Percentiles rank a stretch among this genome's conserved stretches.
These are phyloP conservation scores for Rubia tinctorum DNA, from an alignment of 305 asterid species.

Conservation along the genomic window DNA sequence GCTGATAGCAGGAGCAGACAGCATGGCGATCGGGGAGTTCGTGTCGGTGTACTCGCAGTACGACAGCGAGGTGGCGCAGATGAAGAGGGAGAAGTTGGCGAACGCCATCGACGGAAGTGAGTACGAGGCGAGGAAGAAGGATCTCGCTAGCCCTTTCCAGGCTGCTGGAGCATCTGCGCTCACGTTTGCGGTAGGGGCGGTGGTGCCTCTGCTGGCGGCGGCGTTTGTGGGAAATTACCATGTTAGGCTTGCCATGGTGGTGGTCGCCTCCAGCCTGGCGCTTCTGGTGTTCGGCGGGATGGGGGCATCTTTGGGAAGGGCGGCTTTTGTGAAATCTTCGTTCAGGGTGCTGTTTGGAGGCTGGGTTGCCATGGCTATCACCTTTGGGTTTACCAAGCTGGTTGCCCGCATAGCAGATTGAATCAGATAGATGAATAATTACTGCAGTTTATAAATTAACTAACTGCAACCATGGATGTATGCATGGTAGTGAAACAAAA, in stretches of 20 bases:
- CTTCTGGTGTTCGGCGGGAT: conserved; percentile 34
- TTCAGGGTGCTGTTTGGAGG: conserved; percentile 41
- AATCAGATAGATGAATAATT: no score
- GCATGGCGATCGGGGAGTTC: conserved; percentile 81
- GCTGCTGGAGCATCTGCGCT: conserved; percentile 30
- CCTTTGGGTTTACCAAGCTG: conserved; percentile 39
- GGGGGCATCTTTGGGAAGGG: conserved; percentile 35
- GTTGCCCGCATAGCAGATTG: conserved; percentile 20
- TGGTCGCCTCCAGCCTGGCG: conserved; percentile 30
- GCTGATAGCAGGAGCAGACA: conserved; percentile 58
- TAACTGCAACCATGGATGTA: no score
- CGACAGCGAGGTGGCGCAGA: conserved; percentile 54
- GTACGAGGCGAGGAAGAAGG: conserved; percentile 14
- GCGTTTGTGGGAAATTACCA: conserved; percentile 24
- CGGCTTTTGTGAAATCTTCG: conserved; percentile 29
- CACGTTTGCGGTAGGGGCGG: conserved; percentile 35
- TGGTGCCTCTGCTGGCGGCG: conserved; percentile 40
- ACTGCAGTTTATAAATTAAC: no score
- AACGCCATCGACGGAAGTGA: background rate
- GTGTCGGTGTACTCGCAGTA: conserved; percentile 59
- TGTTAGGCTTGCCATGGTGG: conserved; percentile 34
- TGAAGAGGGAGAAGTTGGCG: conserved; percentile 25
- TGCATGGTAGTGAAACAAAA: no score
- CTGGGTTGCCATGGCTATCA: conserved; percentile 42
- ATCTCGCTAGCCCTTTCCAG: conserved; percentile 30